A percentile compares a stretch with the other conserved stretches of the same genome.
These are phyloP conservation scores for Sclerospora graminicola DNA, from an alignment of 352 stramenopile species.

Conservation along the genomic window DNA sequence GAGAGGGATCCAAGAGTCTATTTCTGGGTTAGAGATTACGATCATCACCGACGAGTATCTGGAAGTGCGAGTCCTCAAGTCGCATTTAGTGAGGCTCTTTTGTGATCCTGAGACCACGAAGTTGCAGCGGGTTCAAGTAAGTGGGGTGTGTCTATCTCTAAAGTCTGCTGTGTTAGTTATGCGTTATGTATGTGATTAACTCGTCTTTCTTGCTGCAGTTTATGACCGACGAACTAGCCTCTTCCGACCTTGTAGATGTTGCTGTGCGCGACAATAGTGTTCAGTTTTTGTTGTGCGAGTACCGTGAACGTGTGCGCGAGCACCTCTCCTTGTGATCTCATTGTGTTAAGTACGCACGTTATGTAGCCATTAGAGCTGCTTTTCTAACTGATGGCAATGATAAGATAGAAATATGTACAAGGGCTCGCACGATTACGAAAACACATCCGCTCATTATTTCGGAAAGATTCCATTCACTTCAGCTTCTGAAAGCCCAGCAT, in stretches of 20 bases:
- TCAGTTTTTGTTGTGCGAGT: slow-evolving; percentile 47
- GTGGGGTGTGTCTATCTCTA: slow-evolving; percentile 2
- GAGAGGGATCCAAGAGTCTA: slow-evolving; percentile 34
- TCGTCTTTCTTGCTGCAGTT: slow-evolving; percentile 1
- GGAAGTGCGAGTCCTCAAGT: slow-evolving; percentile 44
- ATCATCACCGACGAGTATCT: slow-evolving; percentile 49
- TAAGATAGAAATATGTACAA: not conserved
- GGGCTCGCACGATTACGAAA: not conserved
- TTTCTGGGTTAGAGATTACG: slow-evolving; percentile 47
- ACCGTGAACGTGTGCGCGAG: slow-evolving; percentile 36
- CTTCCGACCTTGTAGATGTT: slow-evolving; percentile 38
- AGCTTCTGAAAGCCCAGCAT: slow-evolving; percentile 27
- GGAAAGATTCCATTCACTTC: slow-evolving; percentile 31
- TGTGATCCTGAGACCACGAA: slow-evolving; percentile 43
- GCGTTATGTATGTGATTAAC: slow-evolving; percentile 2
- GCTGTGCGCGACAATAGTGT: slow-evolving; percentile 52
- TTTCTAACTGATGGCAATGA: not conserved
- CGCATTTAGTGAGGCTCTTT: slow-evolving; percentile 43
- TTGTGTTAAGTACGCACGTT: slow-evolving; percentile 8
- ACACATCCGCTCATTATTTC: slow-evolving; percentile 1
- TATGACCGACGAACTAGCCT: slow-evolving; percentile 8
- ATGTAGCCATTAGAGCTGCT: slow-evolving; percentile 3
- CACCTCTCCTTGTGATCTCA: slow-evolving; percentile 6
- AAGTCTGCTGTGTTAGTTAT: not conserved
- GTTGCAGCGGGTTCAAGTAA: slow-evolving; percentile 50